Conservation (phyloP, 306 rosid species). For the Adenanthera pavonina region DNA sequence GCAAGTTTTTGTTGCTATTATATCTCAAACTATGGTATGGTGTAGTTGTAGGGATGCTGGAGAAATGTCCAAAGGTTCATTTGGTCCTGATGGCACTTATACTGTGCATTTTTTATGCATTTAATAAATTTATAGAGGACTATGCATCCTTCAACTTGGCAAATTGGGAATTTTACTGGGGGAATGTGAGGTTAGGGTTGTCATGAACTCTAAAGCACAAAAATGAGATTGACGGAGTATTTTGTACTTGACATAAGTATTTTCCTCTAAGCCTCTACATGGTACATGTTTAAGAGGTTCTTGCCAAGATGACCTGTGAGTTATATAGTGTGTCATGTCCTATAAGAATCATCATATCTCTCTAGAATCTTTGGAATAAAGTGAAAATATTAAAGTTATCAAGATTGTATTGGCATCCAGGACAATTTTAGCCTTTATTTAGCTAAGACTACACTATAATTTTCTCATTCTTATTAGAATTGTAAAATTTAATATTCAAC, state of each 20-base stretch:
- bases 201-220: background rate
- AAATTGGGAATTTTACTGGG: background rate
- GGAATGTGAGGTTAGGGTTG: background rate
- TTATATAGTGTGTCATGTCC: background rate
- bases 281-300: background rate
- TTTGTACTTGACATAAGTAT: background rate
- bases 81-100: background rate
- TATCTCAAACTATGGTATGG: background rate
- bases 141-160: background rate
- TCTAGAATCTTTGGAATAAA: background rate
- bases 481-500: slow-evolving; percentile 23
- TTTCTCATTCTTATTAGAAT: slow-evolving; percentile 6
- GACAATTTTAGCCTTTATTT: slow-evolving; percentile 4
- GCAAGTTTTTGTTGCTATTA: background rate
- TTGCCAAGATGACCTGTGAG: background rate
- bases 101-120: background rate
- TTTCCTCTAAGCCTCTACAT: background rate
- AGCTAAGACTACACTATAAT: background rate
- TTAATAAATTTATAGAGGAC: background rate
- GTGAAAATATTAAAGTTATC: background rate
- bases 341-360: background rate
- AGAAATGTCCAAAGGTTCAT: background rate
- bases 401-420: background rate
- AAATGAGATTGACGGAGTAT: background rate
- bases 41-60: background rate